phyloP scores from a whole-genome alignment of 1,139 yeast genomes.

The Nakaseomyces delphensis region DNA sequence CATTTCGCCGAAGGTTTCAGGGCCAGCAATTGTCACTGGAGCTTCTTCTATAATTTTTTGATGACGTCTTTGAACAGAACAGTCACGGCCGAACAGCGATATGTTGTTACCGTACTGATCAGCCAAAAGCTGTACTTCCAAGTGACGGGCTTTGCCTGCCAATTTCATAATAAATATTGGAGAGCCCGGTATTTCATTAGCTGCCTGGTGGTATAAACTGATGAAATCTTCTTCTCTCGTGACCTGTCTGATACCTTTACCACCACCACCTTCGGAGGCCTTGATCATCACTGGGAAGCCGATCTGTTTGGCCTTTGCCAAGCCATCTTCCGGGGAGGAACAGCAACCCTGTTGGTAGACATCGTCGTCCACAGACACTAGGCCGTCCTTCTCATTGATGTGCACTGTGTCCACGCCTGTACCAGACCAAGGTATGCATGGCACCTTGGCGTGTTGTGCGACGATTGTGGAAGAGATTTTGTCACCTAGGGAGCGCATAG shows the following conservation, averaged over 20 bases:
- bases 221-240: constrained; percentile 66
- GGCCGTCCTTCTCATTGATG: constrained; percentile 56
- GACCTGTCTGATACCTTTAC: constrained; percentile 94
- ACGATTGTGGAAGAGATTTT: constrained; percentile 95
- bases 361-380: constrained; percentile 81
- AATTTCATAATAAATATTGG: constrained; percentile 91
- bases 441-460: constrained; percentile 96
- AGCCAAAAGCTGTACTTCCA: constrained; percentile 89
- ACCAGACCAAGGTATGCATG: constrained; percentile 99
- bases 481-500: constrained; percentile 99
- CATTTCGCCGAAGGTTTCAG: constrained; percentile 80
- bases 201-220: constrained; percentile 74
- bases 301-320: constrained; percentile 68
- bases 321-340: constrained; percentile 77
- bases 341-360: constrained; percentile 86
- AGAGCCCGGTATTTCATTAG: constrained; percentile 92
- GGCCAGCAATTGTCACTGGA: constrained; percentile 87
- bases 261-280: constrained; percentile 99
- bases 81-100: constrained; percentile 89
- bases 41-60: constrained; percentile 96
- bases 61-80: constrained; percentile 96
- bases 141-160: constrained; percentile 92
- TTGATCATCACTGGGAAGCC: constrained; percentile 97
- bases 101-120: constrained; percentile 94
- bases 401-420: constrained; percentile 83